Evolutionary conservation across 2,329 filamentous ascomycete genomes (phyloP).

Genomic region (Thelonectria blattea): DNA sequence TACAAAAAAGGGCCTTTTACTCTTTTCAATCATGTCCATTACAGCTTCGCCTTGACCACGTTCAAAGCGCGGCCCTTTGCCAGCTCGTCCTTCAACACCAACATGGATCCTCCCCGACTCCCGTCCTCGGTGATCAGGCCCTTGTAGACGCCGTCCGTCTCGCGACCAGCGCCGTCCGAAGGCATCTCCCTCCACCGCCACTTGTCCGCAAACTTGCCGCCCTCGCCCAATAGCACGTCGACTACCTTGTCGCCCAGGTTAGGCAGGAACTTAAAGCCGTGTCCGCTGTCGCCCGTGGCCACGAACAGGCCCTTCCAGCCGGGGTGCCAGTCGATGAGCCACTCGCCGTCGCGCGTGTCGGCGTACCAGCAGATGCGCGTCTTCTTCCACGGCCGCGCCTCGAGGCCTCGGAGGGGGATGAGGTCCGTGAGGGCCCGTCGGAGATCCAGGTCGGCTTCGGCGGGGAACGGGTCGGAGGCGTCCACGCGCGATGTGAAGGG

Average conservation of each 20-base stretch:
- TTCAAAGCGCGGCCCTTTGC: constrained; percentile 34
- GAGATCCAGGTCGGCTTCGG: constrained; percentile 66
- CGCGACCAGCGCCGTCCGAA: constrained; percentile 42
- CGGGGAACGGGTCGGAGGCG: constrained; percentile 56
- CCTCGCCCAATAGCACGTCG: constrained; percentile 57
- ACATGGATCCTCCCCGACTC: constrained; percentile 54
- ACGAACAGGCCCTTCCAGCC: constrained; percentile 63
- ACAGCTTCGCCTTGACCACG: constrained; percentile 35
- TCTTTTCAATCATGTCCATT: constrained; percentile 18
- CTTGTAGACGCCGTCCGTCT: constrained; percentile 45
- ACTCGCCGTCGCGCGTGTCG: constrained; percentile 74
- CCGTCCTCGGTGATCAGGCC: constrained; percentile 59
- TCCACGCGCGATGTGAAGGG: constrained; percentile 47
- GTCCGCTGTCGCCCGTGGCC: constrained; percentile 68
- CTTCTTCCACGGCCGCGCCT: constrained; percentile 63
- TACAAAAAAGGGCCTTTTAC: not conserved
- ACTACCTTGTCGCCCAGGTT: constrained; percentile 68
- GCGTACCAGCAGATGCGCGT: constrained; percentile 78
- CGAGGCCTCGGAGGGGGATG: constrained; percentile 62
- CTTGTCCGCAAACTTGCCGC: constrained; percentile 59
- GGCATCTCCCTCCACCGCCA: constrained; percentile 69
- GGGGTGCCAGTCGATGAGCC: constrained; percentile 74
- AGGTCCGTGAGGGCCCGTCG: constrained; percentile 66
- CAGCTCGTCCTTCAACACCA: constrained; percentile 54
- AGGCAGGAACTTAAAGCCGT: constrained; percentile 73